Evolutionary conservation across 768 basidiomycete genomes (phyloP), one percentile per base, ranked within the genome.

Genomic region (Mycena amicta): DNA sequence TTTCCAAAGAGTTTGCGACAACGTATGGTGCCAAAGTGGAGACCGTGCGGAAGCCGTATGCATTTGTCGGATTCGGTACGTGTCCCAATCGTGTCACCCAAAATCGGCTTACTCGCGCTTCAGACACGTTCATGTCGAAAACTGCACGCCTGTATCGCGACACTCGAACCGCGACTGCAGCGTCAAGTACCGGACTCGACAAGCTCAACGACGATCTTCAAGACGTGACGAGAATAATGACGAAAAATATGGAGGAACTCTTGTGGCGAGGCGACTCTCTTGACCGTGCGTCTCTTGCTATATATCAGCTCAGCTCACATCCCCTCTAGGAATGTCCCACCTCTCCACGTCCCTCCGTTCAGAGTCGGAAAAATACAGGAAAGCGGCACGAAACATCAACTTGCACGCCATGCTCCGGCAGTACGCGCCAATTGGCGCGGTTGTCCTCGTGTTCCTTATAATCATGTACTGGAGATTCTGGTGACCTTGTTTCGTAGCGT

Each of bases 191-290:
- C 13, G 83, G 84, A 53, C 72, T 99, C 55, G 93, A 95, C 72
- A 89, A 82, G 73, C 79, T 99, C 46, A 98, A 98, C 68, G 95
- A 94, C 67, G 96, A 99, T 64, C 78, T 99, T 33, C 94, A 97
- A 70, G 97, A 99, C 69, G 97, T 99, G 59, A 98, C 97, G 50
- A 81, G 93, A 63, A 98, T 99, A 74, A 98, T 99, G 97, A 98
- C 97, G 8, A 98, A 99, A 80, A 98, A 99, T 70, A 99, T 99
- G 96, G 97, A 99, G 74, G 97, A 99, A 74, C 77, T 99, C 52
- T 75, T 99, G 50, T 98, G 96, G 97, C 81, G 97, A 71, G 97
- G 97, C 26, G 97, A 99, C 72, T 96, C 93, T 28, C 81, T 99
- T 57, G 97, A 99, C 73, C 82, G 97, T 96, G 69, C 66, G 91